Evolutionary conservation across 257 asterid genomes (phyloP).

Genomic region (Solanum neorickii): DNA sequence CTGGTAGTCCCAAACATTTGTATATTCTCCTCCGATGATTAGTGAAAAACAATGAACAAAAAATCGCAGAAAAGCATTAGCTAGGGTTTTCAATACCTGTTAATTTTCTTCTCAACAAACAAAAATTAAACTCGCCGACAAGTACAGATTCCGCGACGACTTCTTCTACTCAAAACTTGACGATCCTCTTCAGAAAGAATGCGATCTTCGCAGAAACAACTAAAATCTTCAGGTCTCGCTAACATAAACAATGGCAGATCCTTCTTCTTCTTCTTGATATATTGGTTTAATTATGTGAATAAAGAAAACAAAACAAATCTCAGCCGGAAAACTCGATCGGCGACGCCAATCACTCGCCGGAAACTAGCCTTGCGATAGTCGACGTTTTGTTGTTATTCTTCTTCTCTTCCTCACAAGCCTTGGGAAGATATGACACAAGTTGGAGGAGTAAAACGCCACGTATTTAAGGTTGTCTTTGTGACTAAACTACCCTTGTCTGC

Average conservation of each 20-base stretch:
- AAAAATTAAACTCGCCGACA: neutral
- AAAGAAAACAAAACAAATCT: neutral
- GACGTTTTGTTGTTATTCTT: neutral
- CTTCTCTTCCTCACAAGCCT: neutral
- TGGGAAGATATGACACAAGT: neutral
- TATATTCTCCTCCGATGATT: neutral
- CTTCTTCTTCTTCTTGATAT: neutral
- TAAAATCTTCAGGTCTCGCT: neutral
- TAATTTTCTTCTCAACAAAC: neutral
- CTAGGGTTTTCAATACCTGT: neutral
- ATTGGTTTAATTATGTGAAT: neutral
- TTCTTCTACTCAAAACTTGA: neutral
- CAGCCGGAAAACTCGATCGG: neutral
- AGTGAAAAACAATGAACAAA: neutral
- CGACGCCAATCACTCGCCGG: neutral
- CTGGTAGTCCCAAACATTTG: neutral
- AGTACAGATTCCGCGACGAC: neutral
- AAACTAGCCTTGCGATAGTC: neutral
- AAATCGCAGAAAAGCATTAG: neutral
- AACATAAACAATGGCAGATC: neutral
- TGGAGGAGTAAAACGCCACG: neutral
- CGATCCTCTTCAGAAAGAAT: neutral
- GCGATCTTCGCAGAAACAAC: neutral
- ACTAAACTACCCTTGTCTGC: neutral
- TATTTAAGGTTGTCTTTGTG: neutral